Evolutionary conservation across 768 basidiomycete genomes (phyloP).

Genomic region (Mrakia gelida): DNA sequence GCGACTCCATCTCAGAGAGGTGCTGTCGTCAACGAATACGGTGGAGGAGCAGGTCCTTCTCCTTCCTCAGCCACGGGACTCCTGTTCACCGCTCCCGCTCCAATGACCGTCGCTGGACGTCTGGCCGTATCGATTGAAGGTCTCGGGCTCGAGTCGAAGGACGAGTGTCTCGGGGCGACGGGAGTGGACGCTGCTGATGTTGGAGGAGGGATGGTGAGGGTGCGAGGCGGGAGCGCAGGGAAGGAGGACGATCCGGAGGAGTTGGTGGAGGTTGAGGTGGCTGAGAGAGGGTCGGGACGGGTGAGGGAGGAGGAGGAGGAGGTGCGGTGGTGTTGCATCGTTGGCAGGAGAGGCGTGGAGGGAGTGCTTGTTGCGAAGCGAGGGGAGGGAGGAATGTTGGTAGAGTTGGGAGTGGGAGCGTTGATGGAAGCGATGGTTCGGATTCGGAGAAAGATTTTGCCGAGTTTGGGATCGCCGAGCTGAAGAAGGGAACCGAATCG

Average conservation of each 20-base stretch:
- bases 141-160: neutral
- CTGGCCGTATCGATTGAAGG: neutral
- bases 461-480: conserved; percentile 13
- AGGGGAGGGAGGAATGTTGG: neutral
- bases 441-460: conserved; percentile 4
- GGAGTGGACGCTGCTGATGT: neutral
- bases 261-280: neutral
- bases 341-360: neutral
- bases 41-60: conserved; percentile 1
- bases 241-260: neutral
- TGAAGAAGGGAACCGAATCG: neutral
- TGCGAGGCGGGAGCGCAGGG: neutral
- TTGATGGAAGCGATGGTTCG: conserved; percentile 10
- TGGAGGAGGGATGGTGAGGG: neutral
- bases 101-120: neutral
- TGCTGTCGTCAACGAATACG: neutral
- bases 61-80: neutral
- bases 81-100: neutral
- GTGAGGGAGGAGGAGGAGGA: neutral
- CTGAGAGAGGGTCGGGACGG: neutral
- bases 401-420: neutral
- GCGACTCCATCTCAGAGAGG: too few species aligned
- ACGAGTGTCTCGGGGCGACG: neutral
- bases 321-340: neutral
- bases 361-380: neutral